phyloP scores from a whole-genome alignment of 352 stramenopile genomes.

The Phytophthora crassamura region DNA sequence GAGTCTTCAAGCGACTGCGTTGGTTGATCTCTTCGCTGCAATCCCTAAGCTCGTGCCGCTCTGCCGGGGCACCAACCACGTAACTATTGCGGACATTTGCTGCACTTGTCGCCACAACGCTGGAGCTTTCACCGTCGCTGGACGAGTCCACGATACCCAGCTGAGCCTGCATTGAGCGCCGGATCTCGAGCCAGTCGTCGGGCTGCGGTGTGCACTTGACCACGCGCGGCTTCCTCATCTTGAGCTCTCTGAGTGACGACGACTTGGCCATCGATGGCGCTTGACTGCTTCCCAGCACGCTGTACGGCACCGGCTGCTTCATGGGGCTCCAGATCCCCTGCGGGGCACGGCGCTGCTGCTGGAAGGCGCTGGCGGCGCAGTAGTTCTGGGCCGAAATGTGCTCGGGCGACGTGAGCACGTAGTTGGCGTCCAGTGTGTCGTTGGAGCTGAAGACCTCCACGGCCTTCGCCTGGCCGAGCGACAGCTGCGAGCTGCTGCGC shows the following conservation, averaged over 20 bases:
- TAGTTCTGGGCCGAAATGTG: constrained; percentile 65
- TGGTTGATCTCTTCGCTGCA: background rate
- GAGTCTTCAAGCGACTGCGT: constrained; percentile 4
- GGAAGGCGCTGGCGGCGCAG: constrained; percentile 47
- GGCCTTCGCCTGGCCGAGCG: constrained; percentile 30
- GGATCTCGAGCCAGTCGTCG: constrained; percentile 48
- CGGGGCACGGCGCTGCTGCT: constrained; percentile 26
- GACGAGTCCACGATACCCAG: constrained; percentile 30
- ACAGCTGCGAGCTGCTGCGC: constrained; percentile 37
- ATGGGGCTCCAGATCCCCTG: constrained; percentile 57
- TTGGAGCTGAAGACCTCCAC: constrained; percentile 63
- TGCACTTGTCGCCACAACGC: constrained; percentile 9
- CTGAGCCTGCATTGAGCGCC: constrained; percentile 41
- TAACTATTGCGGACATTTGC: background rate
- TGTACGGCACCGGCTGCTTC: constrained; percentile 35
- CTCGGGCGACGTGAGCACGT: constrained; percentile 59
- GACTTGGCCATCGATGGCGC: constrained; percentile 5
- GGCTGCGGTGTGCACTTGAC: constrained; percentile 1
- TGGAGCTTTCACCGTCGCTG: background rate
- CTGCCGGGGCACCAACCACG: too few relatives aligned
- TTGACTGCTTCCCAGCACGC: constrained; percentile 6
- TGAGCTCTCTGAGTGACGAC: constrained; percentile 19
- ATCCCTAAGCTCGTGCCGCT: too few relatives aligned
- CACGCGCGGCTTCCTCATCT: constrained; percentile 11
- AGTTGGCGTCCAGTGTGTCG: constrained; percentile 75